Evolutionary conservation across 139 green algal genomes (phyloP), one percentile per base, ranked within the genome.

Genomic region (Chlamydomonas applanata): DNA sequence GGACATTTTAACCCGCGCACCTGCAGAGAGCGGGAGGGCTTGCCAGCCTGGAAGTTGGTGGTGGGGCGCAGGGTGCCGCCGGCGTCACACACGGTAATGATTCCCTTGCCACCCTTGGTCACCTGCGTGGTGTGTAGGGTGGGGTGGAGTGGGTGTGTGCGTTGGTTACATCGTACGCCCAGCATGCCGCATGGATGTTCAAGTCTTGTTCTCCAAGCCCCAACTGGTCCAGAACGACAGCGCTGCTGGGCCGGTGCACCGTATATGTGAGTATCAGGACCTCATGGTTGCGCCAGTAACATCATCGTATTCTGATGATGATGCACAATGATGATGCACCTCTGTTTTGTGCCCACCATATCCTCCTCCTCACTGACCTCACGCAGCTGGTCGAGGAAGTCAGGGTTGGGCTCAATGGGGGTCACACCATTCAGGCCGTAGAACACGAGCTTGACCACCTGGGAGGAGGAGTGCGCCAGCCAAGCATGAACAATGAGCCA

Each of bases 21-120:
- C 57, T 86, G 78, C 54, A 89, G 71, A 24, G 80, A 86, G 54
- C 83, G 74, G 25, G 77, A 85, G 16, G 80, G 57, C 68, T 89
- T 89, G 77, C 83, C 83, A 29, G 73, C 49, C 20, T 78, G 62
- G 69, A 89, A 89, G 80, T 86, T 86, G 56, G 54, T 60, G 34
- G 52, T 73, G 53, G 77, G 77, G 54, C 74, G 81, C 44, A 89
- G 75, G 2, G 77, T 85, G 25, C 83, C 83, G 66, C 83, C 83
- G 34, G 83, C 79, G 74, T 89, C 83, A 35, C 80, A 88, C 30
- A 69, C 20, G 0, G 71, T 77, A 52, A 88, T 81, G 52, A 85
- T 64, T 44, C 73, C 72, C 57, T 74, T 69, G 64, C 64, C 76
- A 0, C 17, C 60, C 27, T 27, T 30, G 2, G 56, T 45, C 2